These are phyloP conservation scores for Starmerella floricola DNA, from an alignment of 805 yeast species.

Conservation along the genomic window DNA sequence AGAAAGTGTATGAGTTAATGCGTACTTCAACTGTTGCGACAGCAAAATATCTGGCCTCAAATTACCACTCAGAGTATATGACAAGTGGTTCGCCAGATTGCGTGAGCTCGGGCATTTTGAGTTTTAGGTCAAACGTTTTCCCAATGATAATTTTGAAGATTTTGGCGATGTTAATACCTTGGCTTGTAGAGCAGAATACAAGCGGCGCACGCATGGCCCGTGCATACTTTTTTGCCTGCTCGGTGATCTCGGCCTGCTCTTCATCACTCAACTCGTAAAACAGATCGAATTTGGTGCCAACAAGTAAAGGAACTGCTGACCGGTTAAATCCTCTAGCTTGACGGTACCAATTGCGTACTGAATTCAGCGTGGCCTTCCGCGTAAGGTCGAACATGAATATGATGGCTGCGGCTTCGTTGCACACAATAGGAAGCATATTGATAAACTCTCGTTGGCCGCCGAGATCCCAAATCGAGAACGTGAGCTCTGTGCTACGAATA, in stretches of 20 bases:
- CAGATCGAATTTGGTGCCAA: constrained; percentile 87
- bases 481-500: constrained; percentile 73
- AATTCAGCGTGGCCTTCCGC: constrained; percentile 68
- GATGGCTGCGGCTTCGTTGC: constrained; percentile 84
- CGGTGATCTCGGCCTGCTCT: constrained; percentile 75
- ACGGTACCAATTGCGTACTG: constrained; percentile 90
- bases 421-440: constrained; percentile 87
- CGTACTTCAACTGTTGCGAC: too few species aligned
- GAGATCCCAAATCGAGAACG: constrained; percentile 87
- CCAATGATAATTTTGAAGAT: constrained; percentile 83
- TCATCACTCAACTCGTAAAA: constrained; percentile 66
- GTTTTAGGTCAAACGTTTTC: constrained; percentile 74
- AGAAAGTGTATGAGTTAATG: neutral
- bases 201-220: constrained; percentile 75
- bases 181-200: constrained; percentile 81
- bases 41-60: too few species aligned
- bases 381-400: constrained; percentile 84
- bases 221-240: constrained; percentile 73
- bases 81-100: constrained; percentile 87
- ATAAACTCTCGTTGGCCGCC: constrained; percentile 94
- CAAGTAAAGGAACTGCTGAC: constrained; percentile 79
- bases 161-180: constrained; percentile 85
- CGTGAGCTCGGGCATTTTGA: constrained; percentile 72
- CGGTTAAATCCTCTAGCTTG: constrained; percentile 82
- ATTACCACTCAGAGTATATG: constrained; percentile 41